A percentile compares a stretch with the other conserved stretches of the same genome.
Conservation (phyloP, 192 early-diverging fungal species). For the Geranomyces michiganensis region DNA sequence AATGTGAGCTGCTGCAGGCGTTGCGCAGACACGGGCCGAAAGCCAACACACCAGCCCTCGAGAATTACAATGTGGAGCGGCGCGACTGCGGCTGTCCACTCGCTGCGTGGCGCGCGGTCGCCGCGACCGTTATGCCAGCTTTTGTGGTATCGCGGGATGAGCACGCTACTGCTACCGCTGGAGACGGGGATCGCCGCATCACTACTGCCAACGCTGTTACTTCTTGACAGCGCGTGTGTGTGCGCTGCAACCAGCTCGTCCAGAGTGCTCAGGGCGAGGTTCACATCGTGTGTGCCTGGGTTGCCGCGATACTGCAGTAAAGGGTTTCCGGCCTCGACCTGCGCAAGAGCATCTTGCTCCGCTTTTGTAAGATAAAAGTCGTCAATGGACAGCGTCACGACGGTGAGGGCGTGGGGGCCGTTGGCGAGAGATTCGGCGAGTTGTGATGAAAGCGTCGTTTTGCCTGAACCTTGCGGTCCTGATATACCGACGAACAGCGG, state of each 20-base stretch:
- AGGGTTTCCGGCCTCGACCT: constrained; percentile 58
- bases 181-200: neutral
- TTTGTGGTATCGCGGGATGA: constrained; percentile 84
- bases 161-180: neutral
- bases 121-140: constrained; percentile 73
- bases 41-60: constrained; percentile 94
- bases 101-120: constrained; percentile 62
- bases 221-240: neutral
- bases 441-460: constrained; percentile 43
- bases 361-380: constrained; percentile 80
- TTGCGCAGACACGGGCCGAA: constrained; percentile 27
- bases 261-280: constrained; percentile 61
- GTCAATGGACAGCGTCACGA: constrained; percentile 54
- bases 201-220: neutral
- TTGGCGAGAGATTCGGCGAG: constrained; percentile 15
- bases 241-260: constrained; percentile 45
- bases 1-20: neutral
- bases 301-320: constrained; percentile 82
- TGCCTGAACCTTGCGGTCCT: constrained; percentile 80
- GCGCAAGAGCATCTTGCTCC: constrained; percentile 62
- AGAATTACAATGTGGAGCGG: constrained; percentile 83
- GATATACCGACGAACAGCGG: constrained; percentile 67
- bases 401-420: constrained; percentile 8
- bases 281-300: constrained; percentile 87
- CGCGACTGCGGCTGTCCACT: constrained; percentile 60